Conservation (phyloP, 805 yeast genomes). For the Kodamaea kakaduensis region DNA sequence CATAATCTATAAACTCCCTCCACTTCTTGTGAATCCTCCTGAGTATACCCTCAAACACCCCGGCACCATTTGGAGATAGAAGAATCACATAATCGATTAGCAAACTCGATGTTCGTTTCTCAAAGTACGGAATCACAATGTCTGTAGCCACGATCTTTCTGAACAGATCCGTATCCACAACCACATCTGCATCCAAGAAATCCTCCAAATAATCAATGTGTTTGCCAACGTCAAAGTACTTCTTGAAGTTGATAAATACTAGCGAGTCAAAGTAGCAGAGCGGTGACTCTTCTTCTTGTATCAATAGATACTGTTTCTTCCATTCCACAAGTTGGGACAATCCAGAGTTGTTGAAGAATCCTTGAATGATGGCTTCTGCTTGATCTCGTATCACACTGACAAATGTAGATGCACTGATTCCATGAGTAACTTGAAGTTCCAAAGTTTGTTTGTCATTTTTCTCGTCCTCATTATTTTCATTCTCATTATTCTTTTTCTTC, state of each 20-base stretch:
- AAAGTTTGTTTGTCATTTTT: no score
- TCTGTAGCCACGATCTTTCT: constrained; percentile 15
- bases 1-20: no score
- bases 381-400: no score
- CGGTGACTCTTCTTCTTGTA: neutral
- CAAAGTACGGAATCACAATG: constrained; percentile 18
- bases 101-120: constrained; percentile 15
- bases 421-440: no score
- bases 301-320: constrained; percentile 7
- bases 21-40: constrained; percentile 11
- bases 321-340: constrained; percentile 16
- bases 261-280: constrained; percentile 19
- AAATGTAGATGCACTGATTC: no score
- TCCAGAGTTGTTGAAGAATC: constrained; percentile 1
- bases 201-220: constrained; percentile 5
- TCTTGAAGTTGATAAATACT: constrained; percentile 11
- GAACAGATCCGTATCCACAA: constrained; percentile 13
- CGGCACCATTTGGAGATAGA: constrained; percentile 10
- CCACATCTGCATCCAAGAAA: no score
- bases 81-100: constrained; percentile 21
- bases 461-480: no score
- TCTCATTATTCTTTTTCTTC: no score
- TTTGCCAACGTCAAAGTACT: neutral
- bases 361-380: neutral
- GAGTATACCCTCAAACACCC: constrained; percentile 8